Conservation (phyloP, 202 grass and related monocot genomes). For the Zizania palustris region DNA sequence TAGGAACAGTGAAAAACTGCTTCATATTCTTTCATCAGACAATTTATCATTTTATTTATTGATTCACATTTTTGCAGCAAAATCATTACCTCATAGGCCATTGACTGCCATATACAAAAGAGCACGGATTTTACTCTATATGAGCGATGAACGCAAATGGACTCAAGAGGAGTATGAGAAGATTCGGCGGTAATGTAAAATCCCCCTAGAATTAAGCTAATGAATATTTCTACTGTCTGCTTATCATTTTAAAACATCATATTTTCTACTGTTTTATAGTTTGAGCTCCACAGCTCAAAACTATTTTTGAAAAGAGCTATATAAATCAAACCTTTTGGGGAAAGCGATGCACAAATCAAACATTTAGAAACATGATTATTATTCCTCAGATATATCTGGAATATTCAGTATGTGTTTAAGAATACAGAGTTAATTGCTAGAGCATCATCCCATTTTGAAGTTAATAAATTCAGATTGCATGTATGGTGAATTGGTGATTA, state of each 20-base stretch:
- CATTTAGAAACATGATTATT: not conserved
- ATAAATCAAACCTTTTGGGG: not conserved
- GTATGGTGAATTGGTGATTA: too few relatives aligned
- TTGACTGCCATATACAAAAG: constrained; percentile 39
- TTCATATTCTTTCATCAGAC: not conserved
- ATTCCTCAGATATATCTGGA: constrained; percentile 11
- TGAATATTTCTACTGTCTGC: constrained; percentile 20
- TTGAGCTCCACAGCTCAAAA: constrained; percentile 16
- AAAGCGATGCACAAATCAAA: not conserved
- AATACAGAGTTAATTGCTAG: not conserved
- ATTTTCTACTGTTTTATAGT: constrained; percentile 29
- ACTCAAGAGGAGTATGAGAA: constrained; percentile 46
- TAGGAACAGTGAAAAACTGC: constrained; percentile 12
- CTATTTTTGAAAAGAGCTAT: constrained; percentile 1
- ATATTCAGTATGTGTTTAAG: not conserved
- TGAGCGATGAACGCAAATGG: constrained; percentile 58
- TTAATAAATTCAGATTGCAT: constrained; percentile 17
- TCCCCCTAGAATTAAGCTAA: constrained; percentile 8
- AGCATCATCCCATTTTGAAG: constrained; percentile 3
- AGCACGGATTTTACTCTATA: constrained; percentile 49
- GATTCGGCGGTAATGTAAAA: constrained; percentile 39
- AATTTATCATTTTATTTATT: constrained; percentile 23
- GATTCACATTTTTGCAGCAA: constrained; percentile 46
- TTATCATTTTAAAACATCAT: constrained; percentile 21
- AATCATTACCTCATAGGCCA: constrained; percentile 69